Evolutionary conservation across 2,329 filamentous ascomycete species (phyloP).

Genomic region (Kalaharituber pfeilii): DNA sequence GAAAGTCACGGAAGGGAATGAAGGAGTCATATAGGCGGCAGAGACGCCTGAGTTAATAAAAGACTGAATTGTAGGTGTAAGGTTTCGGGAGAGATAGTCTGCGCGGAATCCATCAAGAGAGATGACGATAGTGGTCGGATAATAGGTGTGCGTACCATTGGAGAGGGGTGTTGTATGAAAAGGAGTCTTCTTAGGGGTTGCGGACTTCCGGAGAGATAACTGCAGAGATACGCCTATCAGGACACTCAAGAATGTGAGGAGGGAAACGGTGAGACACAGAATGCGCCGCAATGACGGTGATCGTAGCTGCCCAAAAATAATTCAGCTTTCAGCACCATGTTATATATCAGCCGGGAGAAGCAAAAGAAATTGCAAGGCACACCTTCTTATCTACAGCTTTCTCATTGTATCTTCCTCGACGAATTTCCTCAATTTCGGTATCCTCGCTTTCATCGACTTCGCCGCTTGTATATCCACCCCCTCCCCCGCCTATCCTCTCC

Average conservation of each 20-base stretch:
- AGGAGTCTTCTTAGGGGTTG: conserved; percentile 10
- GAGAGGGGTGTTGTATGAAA: conserved; percentile 29
- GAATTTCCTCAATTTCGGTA: not conserved
- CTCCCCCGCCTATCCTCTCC: not conserved
- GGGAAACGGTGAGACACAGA: conserved; percentile 11
- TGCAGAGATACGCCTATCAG: conserved; percentile 18
- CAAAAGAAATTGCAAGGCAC: not conserved
- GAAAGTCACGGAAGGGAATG: conserved; percentile 91
- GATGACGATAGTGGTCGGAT: conserved; percentile 80
- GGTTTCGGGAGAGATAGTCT: conserved; percentile 66
- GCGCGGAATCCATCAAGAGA: conserved; percentile 92
- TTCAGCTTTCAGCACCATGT: not conserved
- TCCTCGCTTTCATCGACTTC: not conserved
- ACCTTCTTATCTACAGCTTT: not conserved
- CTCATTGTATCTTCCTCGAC: not conserved
- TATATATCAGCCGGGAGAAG: not conserved
- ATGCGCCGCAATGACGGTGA: conserved; percentile 18
- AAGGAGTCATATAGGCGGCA: conserved; percentile 79
- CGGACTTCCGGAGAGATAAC: conserved; percentile 15
- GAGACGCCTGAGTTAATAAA: conserved; percentile 74
- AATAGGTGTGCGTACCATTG: conserved; percentile 80
- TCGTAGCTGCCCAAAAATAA: conserved; percentile 13
- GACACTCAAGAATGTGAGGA: conserved; percentile 18
- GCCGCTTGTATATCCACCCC: not conserved
- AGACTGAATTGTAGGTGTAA: conserved; percentile 66